Conservation (phyloP, 192 early-diverging fungal species). For the Linnemannia elongata region DNA sequence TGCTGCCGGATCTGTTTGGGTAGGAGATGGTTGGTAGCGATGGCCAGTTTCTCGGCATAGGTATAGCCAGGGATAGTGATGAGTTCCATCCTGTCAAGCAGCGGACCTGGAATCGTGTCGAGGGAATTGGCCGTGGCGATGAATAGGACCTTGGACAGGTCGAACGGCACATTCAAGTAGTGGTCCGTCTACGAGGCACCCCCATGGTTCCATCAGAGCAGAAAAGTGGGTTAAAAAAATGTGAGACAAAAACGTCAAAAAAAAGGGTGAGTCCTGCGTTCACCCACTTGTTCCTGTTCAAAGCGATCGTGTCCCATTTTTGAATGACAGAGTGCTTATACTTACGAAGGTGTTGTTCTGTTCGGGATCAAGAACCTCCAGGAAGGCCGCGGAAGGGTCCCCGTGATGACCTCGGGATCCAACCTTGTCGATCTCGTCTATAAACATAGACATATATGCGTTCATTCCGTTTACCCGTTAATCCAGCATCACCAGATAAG, state of each 20-base stretch:
- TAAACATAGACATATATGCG: neutral
- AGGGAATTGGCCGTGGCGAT: conserved; percentile 85
- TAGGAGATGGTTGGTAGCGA: conserved; percentile 76
- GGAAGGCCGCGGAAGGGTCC: conserved; percentile 84
- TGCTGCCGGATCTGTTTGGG: conserved; percentile 79
- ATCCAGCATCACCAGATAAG: neutral
- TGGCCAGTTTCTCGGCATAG: conserved; percentile 82
- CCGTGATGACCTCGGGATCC: conserved; percentile 74
- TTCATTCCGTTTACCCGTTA: neutral
- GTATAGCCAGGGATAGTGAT: conserved; percentile 82
- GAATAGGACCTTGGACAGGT: conserved; percentile 78
- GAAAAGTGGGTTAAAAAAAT: neutral
- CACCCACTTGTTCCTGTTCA: neutral
- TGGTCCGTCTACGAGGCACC: conserved; percentile 66
- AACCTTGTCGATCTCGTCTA: conserved; percentile 90
- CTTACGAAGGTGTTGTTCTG: conserved; percentile 82
- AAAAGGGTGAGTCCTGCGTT: neutral
- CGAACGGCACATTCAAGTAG: conserved; percentile 77
- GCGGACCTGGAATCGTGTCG: conserved; percentile 78
- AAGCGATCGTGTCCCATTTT: neutral
- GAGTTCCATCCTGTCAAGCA: conserved; percentile 87
- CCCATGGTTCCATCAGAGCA: neutral
- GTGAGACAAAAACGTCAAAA: neutral
- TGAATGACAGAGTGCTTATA: too few relatives aligned
- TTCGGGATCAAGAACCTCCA: conserved; percentile 92